A percentile compares a stretch with the other conserved stretches of the same genome.
Conservation (phyloP, 2,329 filamentous ascomycete species). For the Xylariales sp. region DNA sequence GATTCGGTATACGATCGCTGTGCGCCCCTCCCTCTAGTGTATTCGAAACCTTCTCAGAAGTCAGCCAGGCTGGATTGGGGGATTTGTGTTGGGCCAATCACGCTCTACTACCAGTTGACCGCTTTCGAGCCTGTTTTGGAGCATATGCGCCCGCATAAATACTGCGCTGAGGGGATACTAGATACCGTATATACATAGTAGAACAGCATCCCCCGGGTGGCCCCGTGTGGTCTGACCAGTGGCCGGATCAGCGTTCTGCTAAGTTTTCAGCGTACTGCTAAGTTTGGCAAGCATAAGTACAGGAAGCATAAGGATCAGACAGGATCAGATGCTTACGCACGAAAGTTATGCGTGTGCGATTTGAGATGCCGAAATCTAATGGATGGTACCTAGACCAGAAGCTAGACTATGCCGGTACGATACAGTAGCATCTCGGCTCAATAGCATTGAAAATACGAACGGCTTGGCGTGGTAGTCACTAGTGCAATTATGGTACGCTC, state of each 20-base stretch:
- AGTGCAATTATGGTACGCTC: background rate
- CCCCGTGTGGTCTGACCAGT: background rate
- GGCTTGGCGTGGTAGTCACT: conserved; percentile 14
- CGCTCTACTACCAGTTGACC: background rate
- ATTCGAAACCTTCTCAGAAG: conserved; percentile 4
- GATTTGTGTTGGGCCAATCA: conserved; percentile 7
- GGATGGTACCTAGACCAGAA: background rate
- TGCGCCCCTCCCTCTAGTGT: background rate
- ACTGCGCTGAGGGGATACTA: background rate
- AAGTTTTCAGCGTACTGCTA: conserved; percentile 19
- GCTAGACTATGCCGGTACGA: background rate
- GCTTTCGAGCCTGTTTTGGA: background rate
- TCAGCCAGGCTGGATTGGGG: background rate
- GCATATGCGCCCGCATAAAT: conserved; percentile 5
- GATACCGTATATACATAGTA: too few relatives aligned
- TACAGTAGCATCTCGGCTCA: conserved; percentile 22
- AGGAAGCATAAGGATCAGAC: background rate
- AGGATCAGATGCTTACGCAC: conserved; percentile 3
- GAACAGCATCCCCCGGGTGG: conserved; percentile 10
- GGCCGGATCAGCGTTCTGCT: conserved; percentile 8
- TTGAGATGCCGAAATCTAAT: conserved; percentile 2
- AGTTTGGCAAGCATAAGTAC: conserved; percentile 12
- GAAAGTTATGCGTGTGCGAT: conserved; percentile 4
- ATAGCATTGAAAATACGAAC: background rate
- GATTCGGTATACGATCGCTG: background rate